phyloP scores from a whole-genome alignment of 2,329 filamentous ascomycete species.

The Sclerotinia sclerotiorum region DNA sequence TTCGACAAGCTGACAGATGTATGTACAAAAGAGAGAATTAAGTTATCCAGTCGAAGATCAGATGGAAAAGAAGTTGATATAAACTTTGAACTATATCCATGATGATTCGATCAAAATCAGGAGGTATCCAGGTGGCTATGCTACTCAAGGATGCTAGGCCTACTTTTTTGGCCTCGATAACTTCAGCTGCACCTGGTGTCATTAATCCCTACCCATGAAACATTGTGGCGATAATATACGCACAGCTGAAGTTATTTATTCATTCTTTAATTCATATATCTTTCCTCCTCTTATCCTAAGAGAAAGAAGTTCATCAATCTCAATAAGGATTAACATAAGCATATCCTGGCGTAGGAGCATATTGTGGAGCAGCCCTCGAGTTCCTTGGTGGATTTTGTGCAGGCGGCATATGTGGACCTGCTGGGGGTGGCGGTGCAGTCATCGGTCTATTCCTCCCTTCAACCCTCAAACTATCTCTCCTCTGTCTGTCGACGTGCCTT shows the following conservation, averaged over 20 bases:
- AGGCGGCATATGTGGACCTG: slow-evolving; percentile 20
- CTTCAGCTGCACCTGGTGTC: slow-evolving; percentile 9
- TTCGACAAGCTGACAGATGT: background rate
- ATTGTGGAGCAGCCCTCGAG: slow-evolving; percentile 13
- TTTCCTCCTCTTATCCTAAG: background rate
- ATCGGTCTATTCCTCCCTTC: slow-evolving; percentile 24
- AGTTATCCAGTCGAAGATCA: background rate
- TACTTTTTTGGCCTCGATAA: slow-evolving; percentile 7
- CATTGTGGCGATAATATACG: background rate
- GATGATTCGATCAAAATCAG: background rate
- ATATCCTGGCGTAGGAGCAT: slow-evolving; percentile 27
- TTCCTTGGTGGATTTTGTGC: slow-evolving; percentile 8
- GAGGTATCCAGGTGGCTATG: slow-evolving; percentile 9
- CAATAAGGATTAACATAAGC: slow-evolving; percentile 26
- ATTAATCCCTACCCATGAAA: slow-evolving; percentile 14
- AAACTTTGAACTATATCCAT: slow-evolving; percentile 1
- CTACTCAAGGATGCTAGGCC: background rate
- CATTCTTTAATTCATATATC: background rate
- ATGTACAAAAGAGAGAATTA: slow-evolving; percentile 9
- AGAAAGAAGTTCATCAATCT: slow-evolving; percentile 7
- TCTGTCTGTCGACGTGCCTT: slow-evolving; percentile 20
- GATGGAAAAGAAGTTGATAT: background rate
- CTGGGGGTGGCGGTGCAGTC: slow-evolving; percentile 25
- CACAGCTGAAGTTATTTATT: slow-evolving; percentile 6
- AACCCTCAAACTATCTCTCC: slow-evolving; percentile 25